Percentiles rank a stretch among this genome's conserved stretches.
Evolutionary conservation across 768 basidiomycete genomes (phyloP).

Genomic region (Psilocybe subaeruginosa): DNA sequence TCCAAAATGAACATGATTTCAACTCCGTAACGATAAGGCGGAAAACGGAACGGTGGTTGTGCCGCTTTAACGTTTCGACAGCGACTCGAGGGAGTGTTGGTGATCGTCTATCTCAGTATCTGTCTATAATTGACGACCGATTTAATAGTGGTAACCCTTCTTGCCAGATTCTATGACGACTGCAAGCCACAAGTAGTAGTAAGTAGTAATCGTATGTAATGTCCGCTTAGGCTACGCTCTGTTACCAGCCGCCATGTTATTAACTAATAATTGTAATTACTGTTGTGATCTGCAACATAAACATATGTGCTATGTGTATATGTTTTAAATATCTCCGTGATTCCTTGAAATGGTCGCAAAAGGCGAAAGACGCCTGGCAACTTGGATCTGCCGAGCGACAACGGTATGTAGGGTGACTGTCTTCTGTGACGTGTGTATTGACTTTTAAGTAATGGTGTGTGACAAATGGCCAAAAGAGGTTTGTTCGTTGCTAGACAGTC

Average conservation of each 20-base stretch:
- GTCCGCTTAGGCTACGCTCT: background rate
- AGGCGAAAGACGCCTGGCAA: background rate
- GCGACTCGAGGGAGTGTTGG: background rate
- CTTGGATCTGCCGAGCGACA: constrained; percentile 5
- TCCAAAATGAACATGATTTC: background rate
- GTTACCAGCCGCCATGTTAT: background rate
- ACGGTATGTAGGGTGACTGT: constrained; percentile 4
- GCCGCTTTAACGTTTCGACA: background rate
- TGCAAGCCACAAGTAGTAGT: background rate
- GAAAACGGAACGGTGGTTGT: background rate
- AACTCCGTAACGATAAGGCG: background rate
- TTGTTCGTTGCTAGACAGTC: constrained; percentile 23
- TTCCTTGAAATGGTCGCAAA: background rate
- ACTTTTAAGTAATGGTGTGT: background rate
- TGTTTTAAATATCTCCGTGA: constrained; percentile 20
- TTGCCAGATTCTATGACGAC: background rate
- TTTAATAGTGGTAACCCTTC: background rate
- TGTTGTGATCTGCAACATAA: constrained; percentile 11
- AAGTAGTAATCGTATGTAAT: background rate
- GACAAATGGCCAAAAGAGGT: constrained; percentile 3
- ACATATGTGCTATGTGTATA: constrained; percentile 4
- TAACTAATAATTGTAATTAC: background rate
- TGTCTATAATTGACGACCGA: background rate
- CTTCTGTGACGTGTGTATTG: constrained; percentile 3
- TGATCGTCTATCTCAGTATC: background rate